Evolutionary conservation across 495 filamentous ascomycete species (phyloP).

Genomic region (Hyphodiscus hymeniophilus): DNA sequence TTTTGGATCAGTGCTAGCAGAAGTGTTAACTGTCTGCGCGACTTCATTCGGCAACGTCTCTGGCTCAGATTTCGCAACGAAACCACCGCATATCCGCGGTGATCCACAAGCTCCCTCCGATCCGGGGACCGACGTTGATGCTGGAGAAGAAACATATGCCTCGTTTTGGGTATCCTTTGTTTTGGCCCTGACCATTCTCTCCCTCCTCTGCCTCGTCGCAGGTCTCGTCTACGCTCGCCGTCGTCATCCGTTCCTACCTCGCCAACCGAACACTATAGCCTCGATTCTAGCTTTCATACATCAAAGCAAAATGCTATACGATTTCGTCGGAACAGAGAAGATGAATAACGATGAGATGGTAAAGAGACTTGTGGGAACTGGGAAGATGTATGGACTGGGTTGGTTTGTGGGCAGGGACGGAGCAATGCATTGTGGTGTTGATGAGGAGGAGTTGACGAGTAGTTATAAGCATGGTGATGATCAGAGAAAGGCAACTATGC

Average conservation of each 20-base stretch:
- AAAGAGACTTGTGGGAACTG: slow-evolving; percentile 37
- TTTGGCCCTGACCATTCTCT: slow-evolving; percentile 50
- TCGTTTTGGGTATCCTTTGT: slow-evolving; percentile 52
- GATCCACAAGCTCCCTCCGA: background rate
- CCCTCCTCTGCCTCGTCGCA: slow-evolving; percentile 45
- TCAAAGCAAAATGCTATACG: slow-evolving; percentile 63
- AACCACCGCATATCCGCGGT: slow-evolving; percentile 5
- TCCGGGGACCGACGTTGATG: slow-evolving; percentile 21
- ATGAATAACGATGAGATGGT: slow-evolving; percentile 49
- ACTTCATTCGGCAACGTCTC: slow-evolving; percentile 52
- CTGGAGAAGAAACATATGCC: slow-evolving; percentile 50
- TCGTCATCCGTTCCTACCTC: slow-evolving; percentile 55
- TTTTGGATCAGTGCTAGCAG: slow-evolving; percentile 53
- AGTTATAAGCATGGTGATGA: slow-evolving; percentile 50
- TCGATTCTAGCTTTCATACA: slow-evolving; percentile 66
- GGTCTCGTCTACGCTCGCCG: slow-evolving; percentile 44
- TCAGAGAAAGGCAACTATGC: slow-evolving; percentile 17
- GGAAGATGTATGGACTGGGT: slow-evolving; percentile 61
- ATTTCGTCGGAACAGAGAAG: slow-evolving; percentile 59
- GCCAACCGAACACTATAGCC: slow-evolving; percentile 66
- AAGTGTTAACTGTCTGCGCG: slow-evolving; percentile 59
- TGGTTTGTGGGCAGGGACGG: slow-evolving; percentile 65
- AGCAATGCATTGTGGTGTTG: slow-evolving; percentile 58
- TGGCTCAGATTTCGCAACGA: slow-evolving; percentile 38
- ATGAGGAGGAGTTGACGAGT: slow-evolving; percentile 57